Conservation (phyloP, 73 alveolate genomes). For the Paramecium biaurelia region DNA sequence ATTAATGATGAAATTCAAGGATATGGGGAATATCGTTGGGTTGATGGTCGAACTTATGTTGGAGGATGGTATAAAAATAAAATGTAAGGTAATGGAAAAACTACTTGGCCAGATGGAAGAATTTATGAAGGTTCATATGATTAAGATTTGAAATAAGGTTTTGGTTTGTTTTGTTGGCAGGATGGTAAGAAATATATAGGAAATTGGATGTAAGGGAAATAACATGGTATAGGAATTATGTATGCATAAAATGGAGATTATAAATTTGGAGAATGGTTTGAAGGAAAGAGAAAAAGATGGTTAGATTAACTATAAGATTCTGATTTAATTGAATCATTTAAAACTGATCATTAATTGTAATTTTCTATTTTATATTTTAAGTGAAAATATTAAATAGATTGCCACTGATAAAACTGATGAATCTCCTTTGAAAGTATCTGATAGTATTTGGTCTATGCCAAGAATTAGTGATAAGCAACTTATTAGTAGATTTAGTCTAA, state of each 20-base stretch:
- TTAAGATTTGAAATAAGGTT: constrained; percentile 74
- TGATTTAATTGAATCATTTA: not conserved
- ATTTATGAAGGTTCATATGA: constrained; percentile 64
- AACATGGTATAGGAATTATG: constrained; percentile 66
- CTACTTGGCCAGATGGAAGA: constrained; percentile 66
- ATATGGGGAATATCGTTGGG: constrained; percentile 38
- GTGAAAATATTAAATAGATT: not conserved
- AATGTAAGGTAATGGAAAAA: constrained; percentile 60
- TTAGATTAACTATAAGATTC: constrained; percentile 7
- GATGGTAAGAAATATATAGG: constrained; percentile 71
- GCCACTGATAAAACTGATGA: constrained; percentile 7
- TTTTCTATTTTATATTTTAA: not conserved
- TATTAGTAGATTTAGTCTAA: not conserved
- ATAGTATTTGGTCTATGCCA: not conserved
- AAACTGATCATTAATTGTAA: not conserved
- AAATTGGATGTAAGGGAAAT: constrained; percentile 60
- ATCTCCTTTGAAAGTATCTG: not conserved
- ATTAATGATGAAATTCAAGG: constrained; percentile 53
- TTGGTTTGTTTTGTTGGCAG: constrained; percentile 69
- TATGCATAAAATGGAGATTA: constrained; percentile 1
- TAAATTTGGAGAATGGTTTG: constrained; percentile 64
- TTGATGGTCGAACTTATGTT: constrained; percentile 32
- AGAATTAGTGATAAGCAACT: not conserved
- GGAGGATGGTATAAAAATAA: constrained; percentile 54
- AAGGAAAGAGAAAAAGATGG: constrained; percentile 62